Evolutionary conservation across 805 yeast species (phyloP).

Genomic region (Yarrowia keelungensis): DNA sequence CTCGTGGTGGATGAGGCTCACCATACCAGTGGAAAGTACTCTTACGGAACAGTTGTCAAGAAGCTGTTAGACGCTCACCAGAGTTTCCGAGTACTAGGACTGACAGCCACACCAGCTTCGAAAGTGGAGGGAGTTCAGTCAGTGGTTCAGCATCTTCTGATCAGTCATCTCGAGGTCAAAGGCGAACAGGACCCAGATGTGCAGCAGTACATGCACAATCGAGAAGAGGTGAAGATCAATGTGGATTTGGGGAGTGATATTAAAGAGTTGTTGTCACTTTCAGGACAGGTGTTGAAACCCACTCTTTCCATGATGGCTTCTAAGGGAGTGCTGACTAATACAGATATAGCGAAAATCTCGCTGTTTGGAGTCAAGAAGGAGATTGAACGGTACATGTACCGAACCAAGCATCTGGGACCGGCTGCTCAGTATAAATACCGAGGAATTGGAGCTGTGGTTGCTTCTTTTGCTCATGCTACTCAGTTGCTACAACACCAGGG

Average conservation of each 20-base stretch:
- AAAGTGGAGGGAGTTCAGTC: conserved; percentile 87
- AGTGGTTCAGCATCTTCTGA: conserved; percentile 72
- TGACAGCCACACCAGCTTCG: conserved; percentile 96
- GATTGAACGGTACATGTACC: conserved; percentile 55
- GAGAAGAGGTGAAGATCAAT: conserved; percentile 64
- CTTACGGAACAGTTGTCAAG: conserved; percentile 83
- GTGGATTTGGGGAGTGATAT: conserved; percentile 65
- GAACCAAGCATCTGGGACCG: conserved; percentile 37
- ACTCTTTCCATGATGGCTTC: conserved; percentile 68
- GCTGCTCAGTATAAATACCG: conserved; percentile 43
- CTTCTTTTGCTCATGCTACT: conserved; percentile 67
- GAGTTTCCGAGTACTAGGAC: conserved; percentile 77
- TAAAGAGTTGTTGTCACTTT: conserved; percentile 58
- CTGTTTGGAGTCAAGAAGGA: conserved; percentile 75
- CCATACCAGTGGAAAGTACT: conserved; percentile 86
- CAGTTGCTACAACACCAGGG: conserved; percentile 78
- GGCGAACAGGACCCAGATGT: conserved; percentile 86
- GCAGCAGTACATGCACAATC: conserved; percentile 74
- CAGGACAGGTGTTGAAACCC: conserved; percentile 73
- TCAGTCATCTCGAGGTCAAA: conserved; percentile 81
- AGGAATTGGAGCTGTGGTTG: conserved; percentile 60
- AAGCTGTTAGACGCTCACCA: conserved; percentile 67
- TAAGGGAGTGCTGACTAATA: conserved; percentile 65
- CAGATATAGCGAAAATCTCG: conserved; percentile 72
- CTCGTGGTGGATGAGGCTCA: conserved; percentile 96